These are phyloP conservation scores for Pugionium cornutum DNA, from an alignment of 345 rosid species.

Conservation along the genomic window DNA sequence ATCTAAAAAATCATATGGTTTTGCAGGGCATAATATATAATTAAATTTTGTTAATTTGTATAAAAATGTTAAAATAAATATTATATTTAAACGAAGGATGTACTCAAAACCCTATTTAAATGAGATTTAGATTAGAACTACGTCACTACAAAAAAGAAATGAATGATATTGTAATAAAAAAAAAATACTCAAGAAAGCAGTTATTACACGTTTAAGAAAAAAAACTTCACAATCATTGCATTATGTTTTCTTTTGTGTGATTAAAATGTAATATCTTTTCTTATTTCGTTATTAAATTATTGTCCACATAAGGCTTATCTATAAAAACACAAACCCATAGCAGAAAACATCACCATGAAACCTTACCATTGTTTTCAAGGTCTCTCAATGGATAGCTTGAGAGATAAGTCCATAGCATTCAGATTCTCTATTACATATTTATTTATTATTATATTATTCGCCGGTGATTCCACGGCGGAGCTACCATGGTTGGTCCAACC, in stretches of 20 bases:
- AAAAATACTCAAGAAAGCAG: too few relatives aligned
- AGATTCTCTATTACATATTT: constrained; percentile 2
- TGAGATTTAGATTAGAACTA: too few relatives aligned
- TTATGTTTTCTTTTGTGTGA: neutral
- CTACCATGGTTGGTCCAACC: constrained; percentile 48
- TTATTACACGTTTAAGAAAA: neutral
- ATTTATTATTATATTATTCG: constrained; percentile 6
- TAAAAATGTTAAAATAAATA: too few relatives aligned
- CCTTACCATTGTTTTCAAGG: neutral
- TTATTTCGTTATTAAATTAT: too few relatives aligned
- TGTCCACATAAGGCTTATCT: constrained; percentile 22
- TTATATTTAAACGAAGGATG: too few relatives aligned
- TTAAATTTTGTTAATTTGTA: too few relatives aligned
- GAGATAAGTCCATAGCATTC: constrained; percentile 16
- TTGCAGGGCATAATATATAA: too few relatives aligned
- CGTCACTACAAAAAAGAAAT: too few relatives aligned
- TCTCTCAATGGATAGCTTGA: constrained; percentile 38
- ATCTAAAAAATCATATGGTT: too few relatives aligned
- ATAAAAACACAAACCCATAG: constrained; percentile 25
- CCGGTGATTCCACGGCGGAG: constrained; percentile 39
- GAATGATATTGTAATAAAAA: too few relatives aligned
- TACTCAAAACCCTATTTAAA: too few relatives aligned
- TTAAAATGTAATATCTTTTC: neutral
- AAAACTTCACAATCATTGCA: neutral
- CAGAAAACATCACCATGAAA: constrained; percentile 7